phyloP scores from a whole-genome alignment of 1,139 yeast genomes.

The Suhomyces yuchorum region DNA sequence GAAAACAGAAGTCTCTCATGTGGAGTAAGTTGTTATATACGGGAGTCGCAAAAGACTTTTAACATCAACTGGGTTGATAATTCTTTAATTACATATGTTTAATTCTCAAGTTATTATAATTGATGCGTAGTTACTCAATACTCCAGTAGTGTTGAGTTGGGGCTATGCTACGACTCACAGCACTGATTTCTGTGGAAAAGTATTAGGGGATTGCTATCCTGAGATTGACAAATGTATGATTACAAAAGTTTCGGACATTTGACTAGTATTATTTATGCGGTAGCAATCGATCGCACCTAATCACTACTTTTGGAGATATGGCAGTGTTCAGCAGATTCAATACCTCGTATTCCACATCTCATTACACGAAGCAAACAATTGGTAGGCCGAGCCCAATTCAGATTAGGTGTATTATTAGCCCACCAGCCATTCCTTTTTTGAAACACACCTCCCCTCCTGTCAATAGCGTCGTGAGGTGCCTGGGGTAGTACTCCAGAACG shows the following conservation, averaged over 20 bases:
- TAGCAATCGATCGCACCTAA: neutral
- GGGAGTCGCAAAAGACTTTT: neutral
- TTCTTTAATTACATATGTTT: neutral
- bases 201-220: too few species aligned
- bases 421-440: neutral
- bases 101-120: too few species aligned
- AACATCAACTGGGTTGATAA: neutral
- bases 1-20: conserved; percentile 53
- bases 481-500: neutral
- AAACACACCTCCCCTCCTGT: neutral
- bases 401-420: neutral
- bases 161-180: too few species aligned
- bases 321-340: neutral
- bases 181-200: too few species aligned
- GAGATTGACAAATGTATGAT: too few species aligned
- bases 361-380: neutral
- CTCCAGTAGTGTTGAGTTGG: too few species aligned
- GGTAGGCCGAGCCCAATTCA: neutral
- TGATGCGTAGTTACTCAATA: too few species aligned
- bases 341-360: neutral
- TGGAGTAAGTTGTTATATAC: conserved; percentile 29
- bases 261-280: too few species aligned
- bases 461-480: neutral
- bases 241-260: too few species aligned
- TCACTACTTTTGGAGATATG: neutral